These are phyloP conservation scores for Fomitopsis serialis DNA, from an alignment of 768 basidiomycete genomes.

Conservation along the genomic window DNA sequence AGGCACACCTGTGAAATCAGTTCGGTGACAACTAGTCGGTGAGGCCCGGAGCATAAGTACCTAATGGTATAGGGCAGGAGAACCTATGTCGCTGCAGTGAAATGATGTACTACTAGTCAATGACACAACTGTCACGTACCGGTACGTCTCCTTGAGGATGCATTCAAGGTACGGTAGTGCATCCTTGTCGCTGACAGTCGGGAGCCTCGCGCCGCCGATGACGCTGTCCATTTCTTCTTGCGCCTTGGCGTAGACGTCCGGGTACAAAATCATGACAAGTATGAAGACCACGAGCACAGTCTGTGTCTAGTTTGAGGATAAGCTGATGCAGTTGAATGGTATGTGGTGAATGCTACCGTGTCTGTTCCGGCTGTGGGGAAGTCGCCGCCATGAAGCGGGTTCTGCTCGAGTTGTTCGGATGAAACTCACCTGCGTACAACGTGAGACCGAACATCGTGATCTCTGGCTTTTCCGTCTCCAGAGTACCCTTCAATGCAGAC, in stretches of 20 bases:
- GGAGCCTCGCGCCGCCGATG: conserved; percentile 34
- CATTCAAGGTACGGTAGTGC: conserved; percentile 38
- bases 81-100: not conserved
- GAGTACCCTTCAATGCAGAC: not conserved
- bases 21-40: not conserved
- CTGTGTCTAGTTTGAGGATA: conserved; percentile 26
- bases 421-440: conserved; percentile 1
- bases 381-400: not conserved
- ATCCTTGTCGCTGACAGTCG: conserved; percentile 32
- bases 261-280: conserved; percentile 34
- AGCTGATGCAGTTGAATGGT: not conserved
- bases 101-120: not conserved
- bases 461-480: not conserved
- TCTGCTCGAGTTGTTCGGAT: not conserved
- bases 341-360: conserved; percentile 8
- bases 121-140: conserved; percentile 6
- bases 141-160: conserved; percentile 30
- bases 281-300: conserved; percentile 34
- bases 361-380: conserved; percentile 10
- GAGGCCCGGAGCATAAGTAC: no score
- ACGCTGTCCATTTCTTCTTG: conserved; percentile 40
- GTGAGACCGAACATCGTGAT: not conserved
- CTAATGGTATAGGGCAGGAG: conserved; percentile 10
- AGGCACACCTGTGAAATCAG: conserved; percentile 14
- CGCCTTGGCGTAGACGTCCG: conserved; percentile 32